Percentiles rank a stretch among this genome's conserved stretches.
phyloP scores from a whole-genome alignment of 495 filamentous ascomycete species.

The Aspergillus nidulans region DNA sequence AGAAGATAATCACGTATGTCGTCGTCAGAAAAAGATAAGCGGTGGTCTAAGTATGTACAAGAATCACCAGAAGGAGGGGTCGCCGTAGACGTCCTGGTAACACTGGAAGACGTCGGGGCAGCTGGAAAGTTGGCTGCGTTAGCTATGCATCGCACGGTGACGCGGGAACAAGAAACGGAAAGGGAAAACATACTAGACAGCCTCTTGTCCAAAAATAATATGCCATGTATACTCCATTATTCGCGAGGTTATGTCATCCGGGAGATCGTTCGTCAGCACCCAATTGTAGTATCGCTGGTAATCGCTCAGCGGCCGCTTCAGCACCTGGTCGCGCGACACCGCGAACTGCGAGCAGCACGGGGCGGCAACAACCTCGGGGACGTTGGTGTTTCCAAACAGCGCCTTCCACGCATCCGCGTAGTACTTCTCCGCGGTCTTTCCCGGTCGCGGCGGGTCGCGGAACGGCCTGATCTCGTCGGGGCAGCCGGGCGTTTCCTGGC shows the following conservation, averaged over 20 bases:
- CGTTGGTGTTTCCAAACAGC: conserved; percentile 37
- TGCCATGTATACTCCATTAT: conserved; percentile 55
- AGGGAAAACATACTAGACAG: conserved; percentile 40
- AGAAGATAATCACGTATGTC: conserved; percentile 10
- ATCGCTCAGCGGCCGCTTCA: conserved; percentile 41
- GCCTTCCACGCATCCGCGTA: conserved; percentile 41
- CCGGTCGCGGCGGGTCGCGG: conserved; percentile 43
- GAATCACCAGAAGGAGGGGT: conserved; percentile 23
- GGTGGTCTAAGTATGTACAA: conserved; percentile 13
- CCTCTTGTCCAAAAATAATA: conserved; percentile 49
- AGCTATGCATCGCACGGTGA: neutral
- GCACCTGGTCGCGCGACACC: conserved; percentile 52
- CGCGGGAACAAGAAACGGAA: no score
- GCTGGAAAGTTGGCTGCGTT: conserved; percentile 18
- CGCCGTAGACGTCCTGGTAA: conserved; percentile 46
- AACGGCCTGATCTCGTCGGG: conserved; percentile 39
- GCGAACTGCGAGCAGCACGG: conserved; percentile 70
- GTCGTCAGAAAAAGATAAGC: conserved; percentile 6
- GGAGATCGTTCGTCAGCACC: conserved; percentile 48
- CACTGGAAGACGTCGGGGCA: conserved; percentile 44
- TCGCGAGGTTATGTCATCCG: conserved; percentile 40
- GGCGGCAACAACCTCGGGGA: conserved; percentile 46
- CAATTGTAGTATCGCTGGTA: conserved; percentile 58
- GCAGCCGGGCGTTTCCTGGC: conserved; percentile 38
- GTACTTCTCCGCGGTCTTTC: conserved; percentile 45